A percentile compares a stretch with the other conserved stretches of the same genome.
These are phyloP conservation scores for Sclerotinia nivalis DNA, from an alignment of 2,329 filamentous ascomycete species.

Conservation along the genomic window DNA sequence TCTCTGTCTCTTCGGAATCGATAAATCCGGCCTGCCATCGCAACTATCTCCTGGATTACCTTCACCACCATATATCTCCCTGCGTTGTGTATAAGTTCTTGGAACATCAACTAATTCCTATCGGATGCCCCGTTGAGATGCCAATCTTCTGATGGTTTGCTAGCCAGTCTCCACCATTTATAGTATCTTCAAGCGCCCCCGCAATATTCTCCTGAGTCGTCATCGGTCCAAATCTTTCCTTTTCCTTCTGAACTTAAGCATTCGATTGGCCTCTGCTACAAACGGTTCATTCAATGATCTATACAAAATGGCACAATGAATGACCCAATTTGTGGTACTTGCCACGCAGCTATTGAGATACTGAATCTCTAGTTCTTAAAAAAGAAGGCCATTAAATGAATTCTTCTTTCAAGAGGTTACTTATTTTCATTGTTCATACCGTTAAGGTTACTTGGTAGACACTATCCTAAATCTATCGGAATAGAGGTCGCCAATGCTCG, in stretches of 20 bases:
- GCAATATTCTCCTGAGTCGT: neutral
- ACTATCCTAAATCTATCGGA: neutral
- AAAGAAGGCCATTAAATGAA: neutral
- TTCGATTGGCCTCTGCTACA: neutral
- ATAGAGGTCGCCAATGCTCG: neutral
- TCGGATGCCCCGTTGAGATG: too few species aligned
- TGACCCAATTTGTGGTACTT: neutral
- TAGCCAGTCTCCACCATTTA: neutral
- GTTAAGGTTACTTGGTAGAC: neutral
- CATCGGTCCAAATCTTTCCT: too few species aligned
- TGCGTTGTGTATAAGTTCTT: neutral
- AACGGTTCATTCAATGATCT: neutral
- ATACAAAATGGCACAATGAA: neutral
- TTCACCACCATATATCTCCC: too few species aligned
- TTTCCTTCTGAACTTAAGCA: neutral
- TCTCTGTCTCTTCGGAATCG: neutral
- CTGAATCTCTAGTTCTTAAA: neutral
- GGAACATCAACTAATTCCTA: neutral
- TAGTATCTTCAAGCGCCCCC: too few species aligned
- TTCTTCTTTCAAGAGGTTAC: neutral
- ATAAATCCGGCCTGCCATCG: neutral
- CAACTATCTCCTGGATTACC: too few species aligned
- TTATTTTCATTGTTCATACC: neutral
- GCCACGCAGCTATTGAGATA: neutral
- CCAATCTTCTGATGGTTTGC: neutral